phyloP scores from a whole-genome alignment of 108 stramenopile species.

The Hondaea fermentalgiana region DNA sequence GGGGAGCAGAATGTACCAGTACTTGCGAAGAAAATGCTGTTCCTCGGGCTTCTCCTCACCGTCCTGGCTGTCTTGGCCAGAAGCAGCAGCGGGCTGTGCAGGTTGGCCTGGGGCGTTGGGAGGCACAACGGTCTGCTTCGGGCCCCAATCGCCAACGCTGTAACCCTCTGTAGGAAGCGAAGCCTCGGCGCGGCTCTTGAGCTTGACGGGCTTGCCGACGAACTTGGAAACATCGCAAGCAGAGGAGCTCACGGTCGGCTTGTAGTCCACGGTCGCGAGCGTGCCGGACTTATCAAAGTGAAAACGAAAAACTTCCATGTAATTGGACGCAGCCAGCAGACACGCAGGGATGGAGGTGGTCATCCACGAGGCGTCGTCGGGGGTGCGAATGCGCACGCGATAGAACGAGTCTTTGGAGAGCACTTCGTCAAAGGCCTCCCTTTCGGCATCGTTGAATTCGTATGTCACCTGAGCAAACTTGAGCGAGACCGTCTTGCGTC shows the following conservation, averaged over 20 bases:
- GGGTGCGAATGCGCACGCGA: not conserved
- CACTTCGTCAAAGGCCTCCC: not conserved
- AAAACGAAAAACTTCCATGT: not conserved
- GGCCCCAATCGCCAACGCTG: not conserved
- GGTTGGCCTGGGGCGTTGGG: not conserved
- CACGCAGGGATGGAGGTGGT: constrained; percentile 8
- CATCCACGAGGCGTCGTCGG: not conserved
- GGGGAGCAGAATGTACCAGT: constrained; percentile 2
- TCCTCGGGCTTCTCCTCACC: not conserved
- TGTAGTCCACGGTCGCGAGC: not conserved
- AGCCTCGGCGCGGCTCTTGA: not conserved
- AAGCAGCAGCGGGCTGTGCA: not conserved
- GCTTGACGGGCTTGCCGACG: not conserved
- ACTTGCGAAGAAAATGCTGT: not conserved
- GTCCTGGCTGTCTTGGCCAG: not conserved
- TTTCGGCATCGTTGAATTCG: not conserved
- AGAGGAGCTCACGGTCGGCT: not conserved
- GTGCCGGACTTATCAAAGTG: constrained; percentile 14
- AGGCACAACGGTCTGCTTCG: not conserved
- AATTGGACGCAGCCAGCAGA: not conserved
- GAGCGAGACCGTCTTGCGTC: not conserved
- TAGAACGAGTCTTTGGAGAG: not conserved
- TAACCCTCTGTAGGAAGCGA: not conserved
- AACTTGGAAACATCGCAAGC: not conserved
- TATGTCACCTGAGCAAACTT: not conserved